phyloP scores from a whole-genome alignment of 768 basidiomycete species.

The Pleurotus tuber-regium region DNA sequence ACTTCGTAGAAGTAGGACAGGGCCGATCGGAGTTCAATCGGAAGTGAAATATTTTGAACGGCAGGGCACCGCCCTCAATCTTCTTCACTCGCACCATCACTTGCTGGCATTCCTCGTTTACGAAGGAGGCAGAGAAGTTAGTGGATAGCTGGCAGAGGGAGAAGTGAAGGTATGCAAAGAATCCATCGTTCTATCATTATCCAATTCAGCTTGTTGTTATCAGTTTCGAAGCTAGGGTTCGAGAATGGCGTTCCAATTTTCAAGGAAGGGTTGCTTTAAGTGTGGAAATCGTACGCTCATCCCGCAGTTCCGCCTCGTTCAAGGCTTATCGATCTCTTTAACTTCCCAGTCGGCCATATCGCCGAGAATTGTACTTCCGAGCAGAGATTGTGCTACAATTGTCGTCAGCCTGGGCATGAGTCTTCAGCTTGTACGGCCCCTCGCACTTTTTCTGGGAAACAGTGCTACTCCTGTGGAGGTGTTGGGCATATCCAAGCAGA shows the following conservation, averaged over 20 bases:
- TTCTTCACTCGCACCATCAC: constrained; percentile 24
- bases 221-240: constrained; percentile 36
- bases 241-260: constrained; percentile 80
- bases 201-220: constrained; percentile 11
- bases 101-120: constrained; percentile 41
- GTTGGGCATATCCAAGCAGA: constrained; percentile 90
- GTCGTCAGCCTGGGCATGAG: constrained; percentile 92
- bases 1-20: neutral
- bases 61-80: constrained; percentile 6
- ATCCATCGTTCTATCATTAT: constrained; percentile 6
- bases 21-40: constrained; percentile 9
- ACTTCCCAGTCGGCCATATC: constrained; percentile 77
- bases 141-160: constrained; percentile 73
- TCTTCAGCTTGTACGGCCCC: constrained; percentile 86
- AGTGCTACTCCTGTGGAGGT: constrained; percentile 92
- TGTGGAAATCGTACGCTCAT: constrained; percentile 80
- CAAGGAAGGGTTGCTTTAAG: constrained; percentile 90
- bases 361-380: constrained; percentile 90
- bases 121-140: constrained; percentile 65
- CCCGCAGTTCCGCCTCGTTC: constrained; percentile 12
- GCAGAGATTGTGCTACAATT: constrained; percentile 91
- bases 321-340: constrained; percentile 13
- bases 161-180: constrained; percentile 52
- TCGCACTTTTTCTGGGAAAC: constrained; percentile 78
- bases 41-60: neutral